Evolutionary conservation across 164 flowering plant genomes (phyloP).

Genomic region (Paratinospora sagittata): DNA sequence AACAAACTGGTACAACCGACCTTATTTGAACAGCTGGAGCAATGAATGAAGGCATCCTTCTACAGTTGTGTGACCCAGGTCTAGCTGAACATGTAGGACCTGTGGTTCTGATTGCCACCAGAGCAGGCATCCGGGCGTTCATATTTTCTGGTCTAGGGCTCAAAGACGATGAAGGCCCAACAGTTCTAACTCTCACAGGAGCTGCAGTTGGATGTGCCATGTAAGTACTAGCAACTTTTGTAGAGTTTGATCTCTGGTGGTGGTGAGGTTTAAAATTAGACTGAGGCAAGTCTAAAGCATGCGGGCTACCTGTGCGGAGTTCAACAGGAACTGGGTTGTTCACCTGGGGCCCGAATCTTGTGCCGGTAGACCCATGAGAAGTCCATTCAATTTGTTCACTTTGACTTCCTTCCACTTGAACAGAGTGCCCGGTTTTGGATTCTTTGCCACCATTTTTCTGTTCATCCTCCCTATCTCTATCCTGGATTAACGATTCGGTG

Average conservation of each 20-base stretch:
- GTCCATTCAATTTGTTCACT: conserved; percentile 6
- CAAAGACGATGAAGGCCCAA: conserved; percentile 20
- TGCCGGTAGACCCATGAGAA: conserved; percentile 7
- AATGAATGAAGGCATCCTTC: conserved; percentile 22
- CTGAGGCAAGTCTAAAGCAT: conserved; percentile 13
- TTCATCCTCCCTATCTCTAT: conserved; percentile 19
- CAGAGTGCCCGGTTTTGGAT: conserved; percentile 12
- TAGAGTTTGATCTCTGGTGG: conserved; percentile 13
- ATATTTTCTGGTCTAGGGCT: conserved; percentile 17
- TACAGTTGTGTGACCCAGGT: conserved; percentile 9
- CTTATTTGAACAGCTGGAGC: conserved; percentile 59
- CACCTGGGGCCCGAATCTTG: conserved; percentile 9
- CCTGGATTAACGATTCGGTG: conserved; percentile 15
- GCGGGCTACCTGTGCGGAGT: conserved; percentile 13
- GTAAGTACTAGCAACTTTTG: neutral
- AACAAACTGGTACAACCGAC: conserved; percentile 51
- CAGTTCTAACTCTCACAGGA: conserved; percentile 26
- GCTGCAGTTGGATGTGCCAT: conserved; percentile 23
- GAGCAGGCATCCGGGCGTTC: conserved; percentile 15
- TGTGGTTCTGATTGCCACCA: conserved; percentile 26
- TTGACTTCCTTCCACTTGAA: conserved; percentile 16
- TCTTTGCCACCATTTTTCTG: conserved; percentile 18
- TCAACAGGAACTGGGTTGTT: conserved; percentile 8
- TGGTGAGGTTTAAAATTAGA: conserved; percentile 15
- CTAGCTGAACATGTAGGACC: conserved; percentile 15